Evolutionary conservation across 257 asterid species (phyloP).

Genomic region (Mitragyna speciosa): DNA sequence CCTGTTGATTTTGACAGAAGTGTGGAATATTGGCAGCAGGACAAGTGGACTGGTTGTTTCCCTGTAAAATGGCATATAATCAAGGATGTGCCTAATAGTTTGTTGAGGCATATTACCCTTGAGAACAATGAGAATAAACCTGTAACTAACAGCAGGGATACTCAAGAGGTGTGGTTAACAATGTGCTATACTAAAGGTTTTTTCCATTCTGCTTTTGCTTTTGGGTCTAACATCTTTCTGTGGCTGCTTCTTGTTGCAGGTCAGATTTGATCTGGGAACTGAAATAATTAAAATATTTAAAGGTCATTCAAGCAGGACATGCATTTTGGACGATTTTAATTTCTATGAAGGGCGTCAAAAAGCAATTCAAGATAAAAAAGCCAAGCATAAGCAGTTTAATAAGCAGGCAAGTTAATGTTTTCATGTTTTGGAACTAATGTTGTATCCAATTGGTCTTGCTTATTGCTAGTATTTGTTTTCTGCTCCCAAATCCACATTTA

Average conservation of each 20-base stretch:
- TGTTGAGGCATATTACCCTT: conserved; percentile 37
- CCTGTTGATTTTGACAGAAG: conserved; percentile 36
- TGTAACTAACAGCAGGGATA: conserved; percentile 53
- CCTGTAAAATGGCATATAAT: conserved; percentile 47
- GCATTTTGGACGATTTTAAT: conserved; percentile 51
- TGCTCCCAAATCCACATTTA: neutral
- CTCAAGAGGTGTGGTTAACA: conserved; percentile 41
- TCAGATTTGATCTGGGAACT: conserved; percentile 35
- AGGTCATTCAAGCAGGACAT: conserved; percentile 35
- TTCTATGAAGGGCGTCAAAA: conserved; percentile 50
- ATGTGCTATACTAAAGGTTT: neutral
- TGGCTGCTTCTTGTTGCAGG: conserved; percentile 26
- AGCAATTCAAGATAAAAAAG: conserved; percentile 44
- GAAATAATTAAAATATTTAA: conserved; percentile 35
- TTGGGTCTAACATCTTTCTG: neutral
- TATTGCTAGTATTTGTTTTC: neutral
- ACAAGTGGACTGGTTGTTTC: conserved; percentile 53
- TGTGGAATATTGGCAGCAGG: conserved; percentile 51
- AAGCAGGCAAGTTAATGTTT: conserved; percentile 29
- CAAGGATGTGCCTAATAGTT: conserved; percentile 42
- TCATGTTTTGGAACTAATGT: neutral
- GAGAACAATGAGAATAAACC: conserved; percentile 54
- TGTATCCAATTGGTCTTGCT: neutral
- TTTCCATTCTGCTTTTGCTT: neutral
- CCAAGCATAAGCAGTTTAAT: conserved; percentile 34